phyloP scores from a whole-genome alignment of 2,329 filamentous ascomycete genomes.

The Neonectria ditissima region DNA sequence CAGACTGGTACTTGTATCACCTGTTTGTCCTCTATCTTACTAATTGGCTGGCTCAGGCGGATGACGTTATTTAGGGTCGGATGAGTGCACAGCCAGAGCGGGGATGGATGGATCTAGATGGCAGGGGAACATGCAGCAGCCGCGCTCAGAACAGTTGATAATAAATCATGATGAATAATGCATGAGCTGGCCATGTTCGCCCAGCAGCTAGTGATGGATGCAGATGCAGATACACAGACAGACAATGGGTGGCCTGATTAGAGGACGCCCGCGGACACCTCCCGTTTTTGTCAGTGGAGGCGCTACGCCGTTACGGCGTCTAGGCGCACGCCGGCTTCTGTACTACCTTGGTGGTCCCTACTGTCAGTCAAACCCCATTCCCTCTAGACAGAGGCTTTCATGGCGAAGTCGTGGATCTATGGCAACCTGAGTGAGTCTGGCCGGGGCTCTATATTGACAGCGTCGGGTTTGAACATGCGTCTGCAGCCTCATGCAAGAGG shows the following conservation, averaged over 20 bases:
- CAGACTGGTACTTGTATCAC: not conserved
- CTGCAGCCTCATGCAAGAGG: slow-evolving; percentile 7
- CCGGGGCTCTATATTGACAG: slow-evolving; percentile 11
- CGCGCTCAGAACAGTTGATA: not conserved
- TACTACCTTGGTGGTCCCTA: no score
- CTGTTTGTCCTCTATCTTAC: not conserved
- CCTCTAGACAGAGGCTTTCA: not conserved
- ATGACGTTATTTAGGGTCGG: not conserved
- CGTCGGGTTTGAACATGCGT: slow-evolving; percentile 14
- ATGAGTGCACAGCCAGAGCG: not conserved
- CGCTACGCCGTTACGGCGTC: no score
- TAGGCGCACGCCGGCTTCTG: no score
- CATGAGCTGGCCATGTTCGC: not conserved
- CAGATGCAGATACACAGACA: not conserved
- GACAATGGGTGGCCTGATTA: not conserved
- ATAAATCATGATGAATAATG: not conserved
- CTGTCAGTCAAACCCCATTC: slow-evolving; percentile 3
- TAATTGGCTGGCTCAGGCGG: not conserved
- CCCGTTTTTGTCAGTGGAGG: slow-evolving; percentile 4
- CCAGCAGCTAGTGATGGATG: not conserved
- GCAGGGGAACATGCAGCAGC: not conserved
- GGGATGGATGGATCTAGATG: not conserved
- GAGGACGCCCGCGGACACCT: slow-evolving; percentile 21
- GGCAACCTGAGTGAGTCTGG: slow-evolving; percentile 12
- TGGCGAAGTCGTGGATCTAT: slow-evolving; percentile 12